These are phyloP conservation scores for Graphilbum ipis-grandicollis DNA, from an alignment of 2,329 filamentous ascomycete genomes.

Conservation along the genomic window DNA sequence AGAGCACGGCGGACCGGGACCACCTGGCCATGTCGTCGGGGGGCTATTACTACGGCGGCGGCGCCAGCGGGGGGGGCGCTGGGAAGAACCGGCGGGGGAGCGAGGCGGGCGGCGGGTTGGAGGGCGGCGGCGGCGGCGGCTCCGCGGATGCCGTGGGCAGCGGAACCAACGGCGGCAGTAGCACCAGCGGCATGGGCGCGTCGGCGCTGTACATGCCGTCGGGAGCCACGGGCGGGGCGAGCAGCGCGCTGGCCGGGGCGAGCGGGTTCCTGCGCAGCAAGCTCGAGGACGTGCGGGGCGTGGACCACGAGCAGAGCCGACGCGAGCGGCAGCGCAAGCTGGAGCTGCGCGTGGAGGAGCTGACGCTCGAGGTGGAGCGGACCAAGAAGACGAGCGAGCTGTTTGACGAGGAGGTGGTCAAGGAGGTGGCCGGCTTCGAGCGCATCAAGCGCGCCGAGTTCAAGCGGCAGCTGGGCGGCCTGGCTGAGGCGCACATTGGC, in stretches of 20 bases:
- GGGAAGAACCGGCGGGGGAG: background rate
- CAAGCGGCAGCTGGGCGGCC: slow-evolving; percentile 62
- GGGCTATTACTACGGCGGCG: slow-evolving; percentile 24
- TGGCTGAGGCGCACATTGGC: slow-evolving; percentile 71
- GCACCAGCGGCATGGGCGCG: slow-evolving; percentile 9
- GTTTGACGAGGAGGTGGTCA: slow-evolving; percentile 91
- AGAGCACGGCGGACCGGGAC: slow-evolving; percentile 76
- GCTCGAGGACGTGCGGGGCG: slow-evolving; percentile 88
- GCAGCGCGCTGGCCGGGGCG: slow-evolving; percentile 43
- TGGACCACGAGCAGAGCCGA: slow-evolving; percentile 85
- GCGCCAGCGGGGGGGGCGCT: slow-evolving; percentile 4
- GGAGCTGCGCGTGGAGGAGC: slow-evolving; percentile 80
- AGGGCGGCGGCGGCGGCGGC: background rate
- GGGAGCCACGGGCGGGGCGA: slow-evolving; percentile 1
- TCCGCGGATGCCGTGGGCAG: background rate
- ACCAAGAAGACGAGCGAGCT: slow-evolving; percentile 76
- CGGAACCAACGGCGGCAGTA: background rate
- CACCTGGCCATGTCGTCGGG: slow-evolving; percentile 37
- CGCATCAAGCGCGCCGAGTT: slow-evolving; percentile 92
- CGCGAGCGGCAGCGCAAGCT: slow-evolving; percentile 78
- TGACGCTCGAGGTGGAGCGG: slow-evolving; percentile 76
- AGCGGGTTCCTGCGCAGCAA: slow-evolving; percentile 82
- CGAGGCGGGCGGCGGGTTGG: background rate
- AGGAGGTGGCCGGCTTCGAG: slow-evolving; percentile 87
- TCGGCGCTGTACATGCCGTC: slow-evolving; percentile 4